Conservation (phyloP, 345 rosid species). For the Euclidium syriacum region DNA sequence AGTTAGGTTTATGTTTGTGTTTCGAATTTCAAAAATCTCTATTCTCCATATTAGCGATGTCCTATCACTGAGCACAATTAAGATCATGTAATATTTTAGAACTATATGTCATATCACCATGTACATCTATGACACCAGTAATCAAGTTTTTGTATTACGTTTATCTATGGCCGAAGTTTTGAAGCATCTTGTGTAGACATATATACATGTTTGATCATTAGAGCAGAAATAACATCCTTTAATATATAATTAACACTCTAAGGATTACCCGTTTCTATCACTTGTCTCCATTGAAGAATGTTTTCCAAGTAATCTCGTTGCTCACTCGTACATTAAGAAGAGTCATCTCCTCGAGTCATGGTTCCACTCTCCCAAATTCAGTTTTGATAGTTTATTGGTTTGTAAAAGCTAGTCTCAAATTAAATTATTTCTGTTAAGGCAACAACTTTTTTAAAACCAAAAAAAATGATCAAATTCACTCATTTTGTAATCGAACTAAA, state of each 20-base stretch:
- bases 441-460: too few relatives aligned
- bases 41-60: neutral
- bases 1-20: neutral
- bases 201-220: conserved; percentile 8
- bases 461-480: too few relatives aligned
- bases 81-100: conserved; percentile 3
- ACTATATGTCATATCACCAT: neutral
- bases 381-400: too few relatives aligned
- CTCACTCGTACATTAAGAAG: too few relatives aligned
- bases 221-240: neutral
- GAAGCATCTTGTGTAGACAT: neutral
- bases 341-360: too few relatives aligned
- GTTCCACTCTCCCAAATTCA: too few relatives aligned
- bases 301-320: too few relatives aligned
- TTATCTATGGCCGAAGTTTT: neutral
- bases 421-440: too few relatives aligned
- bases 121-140: neutral
- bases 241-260: neutral
- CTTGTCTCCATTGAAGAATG: too few relatives aligned
- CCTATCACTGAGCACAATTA: neutral
- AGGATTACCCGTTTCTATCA: too few relatives aligned
- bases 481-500: too few relatives aligned
- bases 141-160: neutral
- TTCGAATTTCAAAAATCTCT: neutral
- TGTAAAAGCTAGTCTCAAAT: too few relatives aligned